Conservation (phyloP, 352 stramenopile species). For the Globisporangium acanthophoron region DNA sequence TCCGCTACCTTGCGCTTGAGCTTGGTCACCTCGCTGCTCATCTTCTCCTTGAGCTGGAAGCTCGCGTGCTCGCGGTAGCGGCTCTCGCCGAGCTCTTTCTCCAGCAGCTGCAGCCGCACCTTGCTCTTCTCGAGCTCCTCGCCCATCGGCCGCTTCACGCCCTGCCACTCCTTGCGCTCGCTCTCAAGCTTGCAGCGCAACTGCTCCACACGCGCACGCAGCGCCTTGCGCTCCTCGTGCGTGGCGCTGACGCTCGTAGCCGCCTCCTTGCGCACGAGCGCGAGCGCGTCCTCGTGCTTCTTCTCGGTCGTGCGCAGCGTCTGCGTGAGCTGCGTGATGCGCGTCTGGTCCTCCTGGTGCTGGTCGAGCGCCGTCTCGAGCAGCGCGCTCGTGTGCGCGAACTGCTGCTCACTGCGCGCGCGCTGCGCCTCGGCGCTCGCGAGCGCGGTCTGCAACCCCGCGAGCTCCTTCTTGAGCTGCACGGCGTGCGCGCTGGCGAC, state of each 20-base stretch:
- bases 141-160: constrained; percentile 33
- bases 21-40: constrained; percentile 35
- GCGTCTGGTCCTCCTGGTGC: constrained; percentile 59
- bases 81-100: constrained; percentile 64
- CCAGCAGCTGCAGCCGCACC: constrained; percentile 39
- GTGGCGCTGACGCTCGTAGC: constrained; percentile 44
- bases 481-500: constrained; percentile 57
- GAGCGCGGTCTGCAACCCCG: constrained; percentile 41
- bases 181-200: constrained; percentile 57
- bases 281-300: constrained; percentile 56
- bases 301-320: constrained; percentile 53
- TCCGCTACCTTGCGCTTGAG: constrained; percentile 59
- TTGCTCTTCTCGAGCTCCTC: constrained; percentile 57
- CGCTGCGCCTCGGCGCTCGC: constrained; percentile 39
- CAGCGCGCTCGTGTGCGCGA: constrained; percentile 61
- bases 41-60: constrained; percentile 69
- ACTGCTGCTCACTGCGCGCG: constrained; percentile 42
- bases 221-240: constrained; percentile 66
- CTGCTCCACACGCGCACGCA: constrained; percentile 57
- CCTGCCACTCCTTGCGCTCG: constrained; percentile 68
- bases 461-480: constrained; percentile 78
- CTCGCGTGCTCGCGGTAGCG: constrained; percentile 57
- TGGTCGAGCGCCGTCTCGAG: constrained; percentile 72
- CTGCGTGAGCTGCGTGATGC: constrained; percentile 39
- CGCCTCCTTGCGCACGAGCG: constrained; percentile 50